Conservation (phyloP, 2,329 filamentous ascomycete genomes). For the Ophiostoma sp. region DNA sequence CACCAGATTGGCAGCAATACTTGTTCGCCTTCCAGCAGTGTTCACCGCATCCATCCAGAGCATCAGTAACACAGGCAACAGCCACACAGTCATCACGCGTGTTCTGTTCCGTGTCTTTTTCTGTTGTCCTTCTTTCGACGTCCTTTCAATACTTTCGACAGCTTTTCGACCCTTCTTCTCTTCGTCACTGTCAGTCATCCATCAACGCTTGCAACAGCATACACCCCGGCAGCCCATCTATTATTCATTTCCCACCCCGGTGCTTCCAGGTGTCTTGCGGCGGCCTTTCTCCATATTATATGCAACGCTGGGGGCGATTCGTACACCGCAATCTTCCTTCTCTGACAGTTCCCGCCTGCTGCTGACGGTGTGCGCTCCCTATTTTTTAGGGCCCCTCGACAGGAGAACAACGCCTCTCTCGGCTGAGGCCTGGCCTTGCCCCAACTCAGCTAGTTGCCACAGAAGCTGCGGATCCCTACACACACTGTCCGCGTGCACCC, state of each 20-base stretch:
- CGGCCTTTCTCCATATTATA: conserved; percentile 25
- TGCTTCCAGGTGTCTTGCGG: conserved; percentile 3
- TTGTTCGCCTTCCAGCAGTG: neutral
- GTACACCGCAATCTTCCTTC: conserved; percentile 27
- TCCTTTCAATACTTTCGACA: neutral
- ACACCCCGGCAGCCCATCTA: conserved; percentile 1
- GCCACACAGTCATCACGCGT: neutral
- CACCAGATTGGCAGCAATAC: neutral
- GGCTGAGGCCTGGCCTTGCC: conserved; percentile 19
- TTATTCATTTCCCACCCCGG: conserved; percentile 26
- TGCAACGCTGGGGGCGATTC: conserved; percentile 22
- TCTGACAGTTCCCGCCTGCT: conserved; percentile 9
- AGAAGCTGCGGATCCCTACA: conserved; percentile 28
- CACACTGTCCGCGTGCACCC: conserved; percentile 10
- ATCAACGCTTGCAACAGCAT: neutral
- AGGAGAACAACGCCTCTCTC: conserved; percentile 11
- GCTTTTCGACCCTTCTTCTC: neutral
- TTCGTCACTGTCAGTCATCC: neutral
- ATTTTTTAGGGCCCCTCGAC: conserved; percentile 1
- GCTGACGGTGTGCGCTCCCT: conserved; percentile 1
- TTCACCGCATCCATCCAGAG: neutral
- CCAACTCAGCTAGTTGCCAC: conserved; percentile 30
- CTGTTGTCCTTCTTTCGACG: neutral
- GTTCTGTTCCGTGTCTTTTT: neutral
- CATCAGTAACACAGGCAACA: conserved; percentile 10